A percentile compares a stretch with the other conserved stretches of the same genome.
Evolutionary conservation across 768 basidiomycete genomes (phyloP).

Genomic region (Suillus cothurnatus): DNA sequence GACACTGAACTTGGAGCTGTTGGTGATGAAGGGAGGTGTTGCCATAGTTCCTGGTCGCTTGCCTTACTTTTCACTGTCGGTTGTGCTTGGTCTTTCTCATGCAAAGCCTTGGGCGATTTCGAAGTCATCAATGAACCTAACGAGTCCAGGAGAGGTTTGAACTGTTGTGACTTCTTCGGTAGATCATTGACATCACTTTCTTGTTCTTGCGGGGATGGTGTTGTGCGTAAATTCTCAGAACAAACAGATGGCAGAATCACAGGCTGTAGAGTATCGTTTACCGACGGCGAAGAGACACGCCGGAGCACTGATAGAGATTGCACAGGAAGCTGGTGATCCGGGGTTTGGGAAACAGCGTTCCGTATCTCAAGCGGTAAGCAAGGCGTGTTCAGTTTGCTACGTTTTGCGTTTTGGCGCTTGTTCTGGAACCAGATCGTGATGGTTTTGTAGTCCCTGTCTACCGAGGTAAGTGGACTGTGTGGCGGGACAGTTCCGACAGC

Average conservation of each 20-base stretch:
- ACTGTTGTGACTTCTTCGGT: constrained; percentile 13
- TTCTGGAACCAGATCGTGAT: constrained; percentile 84
- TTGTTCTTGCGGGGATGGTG: neutral
- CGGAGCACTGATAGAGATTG: constrained; percentile 25
- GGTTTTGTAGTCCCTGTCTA: constrained; percentile 44
- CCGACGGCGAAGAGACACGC: constrained; percentile 33
- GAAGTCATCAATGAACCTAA: constrained; percentile 18
- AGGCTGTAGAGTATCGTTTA: neutral
- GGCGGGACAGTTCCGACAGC: neutral
- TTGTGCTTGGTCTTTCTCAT: neutral
- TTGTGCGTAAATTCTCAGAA: neutral
- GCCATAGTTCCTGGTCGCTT: constrained; percentile 6
- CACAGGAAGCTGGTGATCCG: constrained; percentile 1
- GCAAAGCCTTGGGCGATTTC: constrained; percentile 4
- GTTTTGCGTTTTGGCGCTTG: constrained; percentile 61
- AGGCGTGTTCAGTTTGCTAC: constrained; percentile 10
- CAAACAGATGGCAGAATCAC: neutral
- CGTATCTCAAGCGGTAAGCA: neutral
- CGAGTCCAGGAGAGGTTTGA: constrained; percentile 26
- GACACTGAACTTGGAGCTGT: neutral
- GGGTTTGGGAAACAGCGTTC: neutral
- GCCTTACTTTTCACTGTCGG: neutral
- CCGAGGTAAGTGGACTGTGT: neutral
- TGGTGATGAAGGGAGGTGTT: constrained; percentile 14
- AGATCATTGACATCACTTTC: neutral